Percentiles rank a stretch among this genome's conserved stretches.
These are phyloP conservation scores for Margaritispora aquatica DNA, from an alignment of 495 filamentous ascomycete genomes.

Conservation along the genomic window DNA sequence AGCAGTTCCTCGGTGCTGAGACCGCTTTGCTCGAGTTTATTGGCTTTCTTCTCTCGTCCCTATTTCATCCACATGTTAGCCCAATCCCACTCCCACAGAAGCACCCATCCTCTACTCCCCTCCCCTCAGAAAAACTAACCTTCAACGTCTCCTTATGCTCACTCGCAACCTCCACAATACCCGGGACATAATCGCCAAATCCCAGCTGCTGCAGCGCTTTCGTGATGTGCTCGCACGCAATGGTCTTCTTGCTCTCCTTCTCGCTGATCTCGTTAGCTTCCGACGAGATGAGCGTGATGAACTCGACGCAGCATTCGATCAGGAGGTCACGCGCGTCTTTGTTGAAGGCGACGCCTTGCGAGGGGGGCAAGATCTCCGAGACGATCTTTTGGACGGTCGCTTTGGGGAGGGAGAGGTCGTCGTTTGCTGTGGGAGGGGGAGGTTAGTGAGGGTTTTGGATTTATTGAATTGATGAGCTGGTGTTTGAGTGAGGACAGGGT, in stretches of 20 bases:
- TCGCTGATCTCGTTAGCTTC: conserved; percentile 98
- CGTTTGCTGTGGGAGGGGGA: conserved; percentile 50
- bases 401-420: conserved; percentile 93
- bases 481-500: not conserved
- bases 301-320: conserved; percentile 98
- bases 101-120: too few relatives aligned
- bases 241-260: conserved; percentile 97
- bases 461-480: not conserved
- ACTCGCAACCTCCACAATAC: conserved; percentile 78
- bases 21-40: conserved; percentile 92
- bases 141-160: conserved; percentile 91
- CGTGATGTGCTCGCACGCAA: conserved; percentile 93
- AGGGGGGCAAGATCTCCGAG: conserved; percentile 77
- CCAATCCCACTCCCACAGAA: too few relatives aligned
- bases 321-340: conserved; percentile 92
- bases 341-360: conserved; percentile 67
- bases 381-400: conserved; percentile 98
- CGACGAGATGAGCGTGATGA: conserved; percentile 94
- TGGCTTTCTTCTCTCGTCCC: conserved; percentile 93
- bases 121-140: too few relatives aligned
- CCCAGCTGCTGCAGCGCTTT: conserved; percentile 85
- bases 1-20: conserved; percentile 84
- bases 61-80: too few relatives aligned
- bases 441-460: not conserved
- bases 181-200: conserved; percentile 82